phyloP scores from a whole-genome alignment of 805 yeast species.

The Schwanniomyces occidentalis region DNA sequence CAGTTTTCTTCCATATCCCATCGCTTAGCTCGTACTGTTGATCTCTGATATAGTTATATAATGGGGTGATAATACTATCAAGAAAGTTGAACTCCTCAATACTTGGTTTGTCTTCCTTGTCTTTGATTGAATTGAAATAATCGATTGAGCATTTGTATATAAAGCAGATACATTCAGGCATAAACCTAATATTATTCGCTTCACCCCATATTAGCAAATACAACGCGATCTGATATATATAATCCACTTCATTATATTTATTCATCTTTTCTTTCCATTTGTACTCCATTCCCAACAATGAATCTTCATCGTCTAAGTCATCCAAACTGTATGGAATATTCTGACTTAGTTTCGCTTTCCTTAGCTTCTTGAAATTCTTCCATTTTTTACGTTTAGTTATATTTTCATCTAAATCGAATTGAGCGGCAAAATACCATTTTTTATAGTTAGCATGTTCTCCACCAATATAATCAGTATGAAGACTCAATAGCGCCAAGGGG shows the following conservation, averaged over 20 bases:
- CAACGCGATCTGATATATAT: slow-evolving; percentile 64
- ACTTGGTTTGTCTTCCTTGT: background rate
- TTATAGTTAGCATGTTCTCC: slow-evolving; percentile 85
- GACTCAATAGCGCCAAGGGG: slow-evolving; percentile 63
- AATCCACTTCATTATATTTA: slow-evolving; percentile 51
- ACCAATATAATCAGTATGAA: slow-evolving; percentile 91
- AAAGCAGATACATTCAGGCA: slow-evolving; percentile 44
- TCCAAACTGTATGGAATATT: slow-evolving; percentile 32
- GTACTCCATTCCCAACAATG: slow-evolving; percentile 23
- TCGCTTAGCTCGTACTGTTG: slow-evolving; percentile 63
- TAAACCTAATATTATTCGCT: slow-evolving; percentile 61
- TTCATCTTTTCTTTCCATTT: slow-evolving; percentile 74
- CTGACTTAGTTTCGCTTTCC: slow-evolving; percentile 31
- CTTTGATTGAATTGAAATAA: slow-evolving; percentile 14
- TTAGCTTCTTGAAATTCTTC: slow-evolving; percentile 29
- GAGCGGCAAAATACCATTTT: slow-evolving; percentile 92
- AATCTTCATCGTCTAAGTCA: slow-evolving; percentile 16
- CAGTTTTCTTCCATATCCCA: slow-evolving; percentile 58
- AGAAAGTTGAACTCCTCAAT: slow-evolving; percentile 27
- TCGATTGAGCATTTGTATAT: slow-evolving; percentile 30
- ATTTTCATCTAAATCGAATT: slow-evolving; percentile 71
- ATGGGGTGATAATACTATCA: slow-evolving; percentile 44
- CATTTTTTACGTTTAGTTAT: slow-evolving; percentile 46
- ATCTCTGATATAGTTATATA: slow-evolving; percentile 59
- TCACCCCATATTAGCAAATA: slow-evolving; percentile 75